Conservation (phyloP, 345 rosid species). For the Lepidium didymum region DNA sequence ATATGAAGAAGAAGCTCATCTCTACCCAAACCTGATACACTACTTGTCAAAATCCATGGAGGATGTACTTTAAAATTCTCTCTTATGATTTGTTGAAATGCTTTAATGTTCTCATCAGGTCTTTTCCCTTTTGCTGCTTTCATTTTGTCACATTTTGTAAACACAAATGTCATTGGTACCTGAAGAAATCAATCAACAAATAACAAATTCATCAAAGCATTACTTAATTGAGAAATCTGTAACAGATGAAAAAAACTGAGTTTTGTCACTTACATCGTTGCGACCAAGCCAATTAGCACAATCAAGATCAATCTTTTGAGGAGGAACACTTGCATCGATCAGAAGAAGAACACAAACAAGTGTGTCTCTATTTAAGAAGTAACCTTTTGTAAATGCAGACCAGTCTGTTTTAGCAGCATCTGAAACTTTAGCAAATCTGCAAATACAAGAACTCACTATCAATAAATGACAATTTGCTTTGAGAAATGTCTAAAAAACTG, state of each 20-base stretch:
- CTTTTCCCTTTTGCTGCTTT: conserved; percentile 64
- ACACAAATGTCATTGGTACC: conserved; percentile 84
- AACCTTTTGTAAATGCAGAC: conserved; percentile 91
- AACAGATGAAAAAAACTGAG: not conserved
- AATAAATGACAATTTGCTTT: too few species aligned
- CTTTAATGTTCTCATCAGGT: conserved; percentile 75
- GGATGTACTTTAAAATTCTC: conserved; percentile 57
- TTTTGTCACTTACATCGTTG: conserved; percentile 44
- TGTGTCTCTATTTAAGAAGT: conserved; percentile 73
- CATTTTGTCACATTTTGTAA: conserved; percentile 86
- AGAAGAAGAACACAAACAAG: conserved; percentile 78
- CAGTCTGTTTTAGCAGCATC: conserved; percentile 80
- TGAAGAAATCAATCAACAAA: conserved; percentile 25
- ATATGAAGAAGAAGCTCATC: conserved; percentile 92
- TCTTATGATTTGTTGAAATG: conserved; percentile 60
- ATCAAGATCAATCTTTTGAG: conserved; percentile 87
- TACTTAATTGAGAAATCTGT: not conserved
- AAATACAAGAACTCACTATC: not conserved
- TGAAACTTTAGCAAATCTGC: conserved; percentile 79
- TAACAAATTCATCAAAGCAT: not conserved
- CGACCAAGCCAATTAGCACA: conserved; percentile 96
- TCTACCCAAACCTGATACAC: conserved; percentile 76
- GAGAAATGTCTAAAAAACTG: too few species aligned
- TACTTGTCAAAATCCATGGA: conserved; percentile 93
- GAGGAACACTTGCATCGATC: conserved; percentile 85